Evolutionary conservation across 2,329 filamentous ascomycete species (phyloP).

Genomic region (Cytospora schulzeri): DNA sequence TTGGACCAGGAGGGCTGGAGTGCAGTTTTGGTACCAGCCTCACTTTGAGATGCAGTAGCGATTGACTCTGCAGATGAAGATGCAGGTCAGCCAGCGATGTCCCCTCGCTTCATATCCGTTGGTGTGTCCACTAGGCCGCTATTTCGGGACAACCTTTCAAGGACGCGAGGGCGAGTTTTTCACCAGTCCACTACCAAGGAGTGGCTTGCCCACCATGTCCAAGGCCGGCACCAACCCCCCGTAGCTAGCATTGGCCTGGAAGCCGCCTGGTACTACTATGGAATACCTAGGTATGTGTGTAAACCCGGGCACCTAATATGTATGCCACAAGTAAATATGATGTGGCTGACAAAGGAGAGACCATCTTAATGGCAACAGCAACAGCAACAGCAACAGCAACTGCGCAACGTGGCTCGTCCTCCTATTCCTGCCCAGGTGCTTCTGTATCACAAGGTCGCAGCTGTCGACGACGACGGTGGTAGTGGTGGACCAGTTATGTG

Average conservation of each 20-base stretch:
- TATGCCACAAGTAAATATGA: conserved; percentile 4
- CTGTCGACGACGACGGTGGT: not conserved
- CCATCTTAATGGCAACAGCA: conserved; percentile 1
- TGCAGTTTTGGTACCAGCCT: conserved; percentile 29
- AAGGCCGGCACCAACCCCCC: not conserved
- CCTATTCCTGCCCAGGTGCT: not conserved
- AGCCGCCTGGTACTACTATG: not conserved
- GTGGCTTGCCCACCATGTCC: conserved; percentile 14
- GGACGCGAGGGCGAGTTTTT: conserved; percentile 10
- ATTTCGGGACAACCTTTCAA: conserved; percentile 23
- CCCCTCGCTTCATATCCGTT: conserved; percentile 17
- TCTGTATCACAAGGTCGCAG: conserved; percentile 14
- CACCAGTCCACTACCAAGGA: conserved; percentile 7
- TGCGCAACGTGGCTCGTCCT: conserved; percentile 26
- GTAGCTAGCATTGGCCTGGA: conserved; percentile 13
- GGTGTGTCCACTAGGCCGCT: conserved; percentile 22
- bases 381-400: conserved; percentile 8
- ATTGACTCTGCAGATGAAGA: conserved; percentile 21
- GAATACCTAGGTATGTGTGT: not conserved
- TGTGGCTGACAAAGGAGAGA: not conserved
- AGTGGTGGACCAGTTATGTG: not conserved
- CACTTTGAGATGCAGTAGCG: conserved; percentile 30
- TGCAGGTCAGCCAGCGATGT: conserved; percentile 25
- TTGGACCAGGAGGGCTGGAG: conserved; percentile 25
- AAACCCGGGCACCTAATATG: not conserved